A percentile compares a stretch with the other conserved stretches of the same genome.
Conservation (phyloP, 768 basidiomycete species). For the Artomyces pyxidatus region DNA sequence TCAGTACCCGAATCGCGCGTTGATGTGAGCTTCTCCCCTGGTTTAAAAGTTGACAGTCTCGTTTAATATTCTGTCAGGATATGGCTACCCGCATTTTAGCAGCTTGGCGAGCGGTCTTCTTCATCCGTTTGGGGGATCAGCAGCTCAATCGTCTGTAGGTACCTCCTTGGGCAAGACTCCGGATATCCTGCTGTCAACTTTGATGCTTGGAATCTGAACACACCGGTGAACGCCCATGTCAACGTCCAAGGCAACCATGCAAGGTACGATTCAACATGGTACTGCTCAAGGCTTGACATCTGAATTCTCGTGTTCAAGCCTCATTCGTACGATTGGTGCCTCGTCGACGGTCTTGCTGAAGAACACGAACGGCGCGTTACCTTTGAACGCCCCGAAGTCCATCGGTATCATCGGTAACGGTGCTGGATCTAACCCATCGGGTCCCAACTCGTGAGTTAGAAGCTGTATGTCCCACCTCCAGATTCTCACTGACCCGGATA, state of each 20-base stretch:
- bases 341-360: slow-evolving; percentile 60
- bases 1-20: slow-evolving; percentile 10
- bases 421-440: slow-evolving; percentile 40
- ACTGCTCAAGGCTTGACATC: not conserved
- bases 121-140: slow-evolving; percentile 2
- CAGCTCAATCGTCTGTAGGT: slow-evolving; percentile 26
- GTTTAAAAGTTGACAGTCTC: not conserved
- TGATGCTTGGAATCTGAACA: slow-evolving; percentile 27
- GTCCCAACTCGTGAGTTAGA: slow-evolving; percentile 44
- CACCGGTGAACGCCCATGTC: slow-evolving; percentile 25
- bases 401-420: slow-evolving; percentile 54
- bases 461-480: not conserved
- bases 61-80: slow-evolving; percentile 29
- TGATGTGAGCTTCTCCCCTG: slow-evolving; percentile 5
- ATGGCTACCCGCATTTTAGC: slow-evolving; percentile 64
- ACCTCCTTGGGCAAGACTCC: slow-evolving; percentile 43
- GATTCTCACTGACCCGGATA: not conserved
- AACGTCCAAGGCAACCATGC: slow-evolving; percentile 31
- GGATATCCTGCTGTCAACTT: slow-evolving; percentile 51
- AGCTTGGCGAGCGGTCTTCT: slow-evolving; percentile 35
- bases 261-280: not conserved
- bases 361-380: slow-evolving; percentile 38
- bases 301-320: slow-evolving; percentile 2
- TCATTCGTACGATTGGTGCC: slow-evolving; percentile 52
- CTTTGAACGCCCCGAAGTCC: slow-evolving; percentile 37